Evolutionary conservation across 2,329 filamentous ascomycete species (phyloP).

Genomic region (Cadophora luteo-olivacea): DNA sequence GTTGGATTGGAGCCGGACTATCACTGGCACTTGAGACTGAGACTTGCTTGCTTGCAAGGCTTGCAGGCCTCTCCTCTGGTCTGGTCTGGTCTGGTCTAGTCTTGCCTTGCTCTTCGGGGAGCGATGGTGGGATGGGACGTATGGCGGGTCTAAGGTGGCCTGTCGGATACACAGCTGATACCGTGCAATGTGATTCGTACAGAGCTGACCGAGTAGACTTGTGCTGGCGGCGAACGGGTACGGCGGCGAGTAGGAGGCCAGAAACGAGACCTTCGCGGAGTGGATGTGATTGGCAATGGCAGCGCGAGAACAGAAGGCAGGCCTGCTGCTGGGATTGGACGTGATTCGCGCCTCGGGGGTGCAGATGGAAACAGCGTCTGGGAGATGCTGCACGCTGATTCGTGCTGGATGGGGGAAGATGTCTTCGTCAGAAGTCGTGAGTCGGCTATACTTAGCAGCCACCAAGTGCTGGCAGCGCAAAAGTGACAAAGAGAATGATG

Average conservation of each 20-base stretch:
- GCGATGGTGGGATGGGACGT: background rate
- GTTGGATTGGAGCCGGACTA: conserved; percentile 1
- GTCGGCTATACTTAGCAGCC: conserved; percentile 39
- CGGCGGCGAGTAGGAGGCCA: conserved; percentile 17
- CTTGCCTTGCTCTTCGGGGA: conserved; percentile 4
- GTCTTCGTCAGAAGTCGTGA: conserved; percentile 24
- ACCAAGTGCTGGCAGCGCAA: conserved; percentile 31
- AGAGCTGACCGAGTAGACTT: conserved; percentile 16
- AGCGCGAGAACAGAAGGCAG: conserved; percentile 11
- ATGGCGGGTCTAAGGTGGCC: background rate
- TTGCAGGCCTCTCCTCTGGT: background rate
- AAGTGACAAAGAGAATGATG: conserved; percentile 15
- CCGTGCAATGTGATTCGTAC: conserved; percentile 22
- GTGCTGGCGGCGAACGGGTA: conserved; percentile 1
- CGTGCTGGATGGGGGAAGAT: conserved; percentile 21
- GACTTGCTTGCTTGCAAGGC: background rate
- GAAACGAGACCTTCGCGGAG: conserved; percentile 16
- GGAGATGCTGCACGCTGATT: conserved; percentile 31
- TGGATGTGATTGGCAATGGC: conserved; percentile 24
- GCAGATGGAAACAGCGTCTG: conserved; percentile 37
- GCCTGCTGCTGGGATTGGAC: conserved; percentile 33
- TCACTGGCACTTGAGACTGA: background rate
- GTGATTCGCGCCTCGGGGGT: conserved; percentile 41
- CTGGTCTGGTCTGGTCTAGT: conserved; percentile 1
- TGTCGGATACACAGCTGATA: conserved; percentile 29